Percentiles rank a stretch among this genome's conserved stretches.
These are phyloP conservation scores for Baeospora myosura DNA, from an alignment of 1,284 basidiomycete genomes.

Conservation along the genomic window DNA sequence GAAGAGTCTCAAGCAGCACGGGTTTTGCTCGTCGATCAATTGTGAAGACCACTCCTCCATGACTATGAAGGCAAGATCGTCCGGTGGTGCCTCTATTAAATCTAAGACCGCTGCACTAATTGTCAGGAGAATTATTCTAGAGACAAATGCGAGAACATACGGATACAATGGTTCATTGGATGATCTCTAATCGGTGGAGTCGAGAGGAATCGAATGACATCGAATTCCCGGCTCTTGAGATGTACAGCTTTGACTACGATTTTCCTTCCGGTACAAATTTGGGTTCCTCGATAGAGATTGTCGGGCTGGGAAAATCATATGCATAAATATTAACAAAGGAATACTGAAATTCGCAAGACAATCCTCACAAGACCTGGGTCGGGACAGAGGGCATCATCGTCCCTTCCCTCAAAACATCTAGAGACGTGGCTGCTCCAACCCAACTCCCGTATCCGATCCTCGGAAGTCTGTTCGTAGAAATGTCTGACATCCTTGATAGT, in stretches of 20 bases:
- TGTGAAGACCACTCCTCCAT: constrained; percentile 75
- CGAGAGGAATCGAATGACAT: constrained; percentile 48
- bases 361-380: constrained; percentile 59
- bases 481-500: constrained; percentile 58
- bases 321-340: constrained; percentile 9
- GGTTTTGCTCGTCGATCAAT: constrained; percentile 40
- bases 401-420: constrained; percentile 27
- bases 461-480: constrained; percentile 38
- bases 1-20: constrained; percentile 46
- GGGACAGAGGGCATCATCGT: constrained; percentile 56
- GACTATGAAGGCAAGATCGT: constrained; percentile 56
- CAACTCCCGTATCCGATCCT: constrained; percentile 2
- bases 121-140: constrained; percentile 4
- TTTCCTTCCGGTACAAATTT: constrained; percentile 40
- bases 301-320: constrained; percentile 41
- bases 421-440: constrained; percentile 18
- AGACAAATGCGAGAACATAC: constrained; percentile 33
- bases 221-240: constrained; percentile 51
- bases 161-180: constrained; percentile 68
- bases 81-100: constrained; percentile 45
- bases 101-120: constrained; percentile 51
- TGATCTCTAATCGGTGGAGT: constrained; percentile 43
- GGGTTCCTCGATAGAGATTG: constrained; percentile 60
- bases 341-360: constrained; percentile 3
- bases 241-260: constrained; percentile 66